A percentile compares a stretch with the other conserved stretches of the same genome.
Conservation (phyloP, 306 rosid species). For the Cicer cuneatum region DNA sequence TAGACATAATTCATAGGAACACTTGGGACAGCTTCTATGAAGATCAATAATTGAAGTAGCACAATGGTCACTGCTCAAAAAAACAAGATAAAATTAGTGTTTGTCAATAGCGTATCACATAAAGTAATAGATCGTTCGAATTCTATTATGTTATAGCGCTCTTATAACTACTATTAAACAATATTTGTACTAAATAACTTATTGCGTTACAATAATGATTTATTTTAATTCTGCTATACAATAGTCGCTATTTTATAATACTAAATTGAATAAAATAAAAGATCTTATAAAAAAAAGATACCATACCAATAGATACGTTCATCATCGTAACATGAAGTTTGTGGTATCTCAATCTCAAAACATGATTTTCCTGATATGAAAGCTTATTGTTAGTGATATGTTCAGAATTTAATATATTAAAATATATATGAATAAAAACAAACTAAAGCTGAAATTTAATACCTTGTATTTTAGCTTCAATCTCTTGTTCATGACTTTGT, state of each 20-base stretch:
- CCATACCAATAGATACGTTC: slow-evolving; percentile 76
- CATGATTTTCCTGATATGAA: slow-evolving; percentile 52
- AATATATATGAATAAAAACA: slow-evolving; percentile 20
- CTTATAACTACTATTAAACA: too few relatives aligned
- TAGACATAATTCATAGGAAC: slow-evolving; percentile 73
- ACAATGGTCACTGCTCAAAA: slow-evolving; percentile 66
- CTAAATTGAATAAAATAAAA: not conserved
- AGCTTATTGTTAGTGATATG: slow-evolving; percentile 27
- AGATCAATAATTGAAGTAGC: slow-evolving; percentile 78
- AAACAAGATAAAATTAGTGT: not conserved
- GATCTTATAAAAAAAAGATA: slow-evolving; percentile 29
- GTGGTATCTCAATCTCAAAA: slow-evolving; percentile 53
- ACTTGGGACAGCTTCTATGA: slow-evolving; percentile 68
- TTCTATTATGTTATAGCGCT: too few relatives aligned
- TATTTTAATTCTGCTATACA: too few relatives aligned
- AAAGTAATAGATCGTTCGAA: too few relatives aligned
- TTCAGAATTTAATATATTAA: slow-evolving; percentile 5
- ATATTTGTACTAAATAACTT: too few relatives aligned
- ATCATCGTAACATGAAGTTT: slow-evolving; percentile 51
- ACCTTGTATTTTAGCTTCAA: slow-evolving; percentile 74
- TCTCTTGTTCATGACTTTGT: slow-evolving; percentile 63
- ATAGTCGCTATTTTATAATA: too few relatives aligned
- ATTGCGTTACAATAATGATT: too few relatives aligned
- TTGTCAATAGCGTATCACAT: too few relatives aligned
- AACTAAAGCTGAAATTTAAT: slow-evolving; percentile 18